Base-by-base conservation (phyloP, 2,329 filamentous ascomycete species). In the Davidsoniella eucalypti region DNA sequence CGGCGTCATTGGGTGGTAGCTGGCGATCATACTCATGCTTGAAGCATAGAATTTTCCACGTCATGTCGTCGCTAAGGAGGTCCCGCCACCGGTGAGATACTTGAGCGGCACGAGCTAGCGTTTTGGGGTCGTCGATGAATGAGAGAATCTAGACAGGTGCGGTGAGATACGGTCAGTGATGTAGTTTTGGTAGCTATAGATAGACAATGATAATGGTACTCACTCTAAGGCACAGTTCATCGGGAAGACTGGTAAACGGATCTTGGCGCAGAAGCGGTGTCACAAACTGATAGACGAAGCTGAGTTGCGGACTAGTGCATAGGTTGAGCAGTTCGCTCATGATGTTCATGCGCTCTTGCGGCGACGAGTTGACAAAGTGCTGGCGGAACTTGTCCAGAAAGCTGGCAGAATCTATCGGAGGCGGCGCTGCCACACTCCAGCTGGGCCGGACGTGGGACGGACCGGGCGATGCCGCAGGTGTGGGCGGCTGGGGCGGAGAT, bases 31-130 rank as follows among this genome's bases (percentile, higher is more conserved):
- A 98, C 54, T 92, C 87, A 63, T 94, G 90, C 66, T 94, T 95
- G 56, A 93, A 87, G 63, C 90, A 96, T 17, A 98, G 73, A 54
- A 92, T 87, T 69, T 94, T 95, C 92, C 92, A 98, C 1, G 92
- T 94, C 67, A 95, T 88, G 64, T 98, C 92, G 63, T 98, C 92
- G 61, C 84, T 90, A 46, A 98, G 73, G 6, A 98, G 73, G 64
- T 95, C 88, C 55, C 86, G 78, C 92, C 92, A 98, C 63, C 88
- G 77, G 56, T 80, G 80, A 49, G 92, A 98, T n/a, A 98, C 92
- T 63, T 96, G 90, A 4, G 90, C 94, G 48, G 92, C 85, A 61
- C 92, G 77, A 38, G 88, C 90, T 44, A 98, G 73, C 2, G 93
- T 93, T 62, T 88, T 92, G 1, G 92, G 88, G 61, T 98, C 92